Base-by-base conservation (phyloP, 768 basidiomycete species). In the Rhodocollybia butyracea region DNA sequence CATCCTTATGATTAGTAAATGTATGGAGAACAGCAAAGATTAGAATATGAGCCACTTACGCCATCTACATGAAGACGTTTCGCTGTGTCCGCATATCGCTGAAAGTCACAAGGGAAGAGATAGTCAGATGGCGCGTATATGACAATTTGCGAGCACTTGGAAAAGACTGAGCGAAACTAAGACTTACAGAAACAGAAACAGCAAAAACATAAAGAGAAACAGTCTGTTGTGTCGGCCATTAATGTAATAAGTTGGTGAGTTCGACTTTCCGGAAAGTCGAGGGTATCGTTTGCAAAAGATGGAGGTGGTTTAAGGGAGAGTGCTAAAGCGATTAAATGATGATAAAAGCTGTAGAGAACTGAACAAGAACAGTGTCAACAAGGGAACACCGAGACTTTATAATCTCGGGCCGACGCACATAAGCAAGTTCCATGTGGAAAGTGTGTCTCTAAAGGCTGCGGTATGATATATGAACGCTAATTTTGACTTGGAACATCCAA, bases 391-490 rank as follows among this genome's bases (percentile, higher is more conserved):
- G n/a, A n/a, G n/a, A n/a, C n/a, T n/a, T n/a, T n/a, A n/a, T n/a
- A n/a, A n/a, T n/a, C n/a, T n/a, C n/a, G n/a, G n/a, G n/a, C n/a
- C n/a, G n/a, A n/a, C n/a, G n/a, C n/a, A n/a, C n/a, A 88, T 64
- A 78, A 79, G 62, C 61, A 90, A 87, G 77, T 89, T 31, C 89
- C 89, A 11, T 91, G 89, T 70, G 85, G 86, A 68, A 89, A 83
- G 66, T 91, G 89, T 64, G 80, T 81, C 22, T 85, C 85, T 55
- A 76, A 88, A 63, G 89, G 89, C 29, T 91, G 88, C 63, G 82
- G 81, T n/a, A n/a, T n/a, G n/a, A n/a, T n/a, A n/a, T 50, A 50
- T 7, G 48, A 6, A 24, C 15, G 22, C 34, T 8, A 21, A 15
- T 12, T 2, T 21, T 22, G 12, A 17, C 12, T 12, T 38, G n/a